A percentile compares a stretch with the other conserved stretches of the same genome.
Evolutionary conservation across 208 protist species (phyloP).

Genomic region (Trypanosoma mega): DNA sequence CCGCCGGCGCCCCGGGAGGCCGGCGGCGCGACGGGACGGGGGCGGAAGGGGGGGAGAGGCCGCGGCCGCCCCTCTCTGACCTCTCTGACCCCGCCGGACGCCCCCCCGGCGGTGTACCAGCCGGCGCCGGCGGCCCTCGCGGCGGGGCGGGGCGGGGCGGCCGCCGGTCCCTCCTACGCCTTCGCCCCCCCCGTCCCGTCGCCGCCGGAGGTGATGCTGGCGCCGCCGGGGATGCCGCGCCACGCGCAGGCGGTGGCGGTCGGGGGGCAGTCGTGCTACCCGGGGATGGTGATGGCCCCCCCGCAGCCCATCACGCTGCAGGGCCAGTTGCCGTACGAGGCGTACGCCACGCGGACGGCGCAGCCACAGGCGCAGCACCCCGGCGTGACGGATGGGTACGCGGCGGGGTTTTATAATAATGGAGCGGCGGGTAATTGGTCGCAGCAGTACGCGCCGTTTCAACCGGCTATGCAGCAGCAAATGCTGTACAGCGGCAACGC

Average conservation of each 20-base stretch:
- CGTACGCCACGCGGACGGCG: neutral
- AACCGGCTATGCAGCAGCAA: constrained; percentile 3
- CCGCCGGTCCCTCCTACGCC: constrained; percentile 10
- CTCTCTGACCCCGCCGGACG: no score
- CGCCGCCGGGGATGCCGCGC: constrained; percentile 11
- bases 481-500: constrained; percentile 5
- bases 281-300: constrained; percentile 8
- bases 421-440: constrained; percentile 3
- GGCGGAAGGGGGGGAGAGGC: neutral
- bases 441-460: constrained; percentile 4
- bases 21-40: no score
- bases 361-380: constrained; percentile 25
- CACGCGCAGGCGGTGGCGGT: constrained; percentile 19
- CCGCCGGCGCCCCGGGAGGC: no score
- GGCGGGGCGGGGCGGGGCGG: constrained; percentile 1
- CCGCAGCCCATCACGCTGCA: constrained; percentile 13
- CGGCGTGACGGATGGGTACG: constrained; percentile 18
- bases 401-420: constrained; percentile 16
- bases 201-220: constrained; percentile 11
- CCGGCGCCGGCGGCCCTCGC: no score
- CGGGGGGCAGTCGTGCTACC: constrained; percentile 27
- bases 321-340: neutral
- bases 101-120: neutral
- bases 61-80: no score
- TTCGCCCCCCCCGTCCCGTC: constrained; percentile 22